Base-by-base conservation (phyloP, 345 rosid genomes). In the Sisymbrium irio region DNA sequence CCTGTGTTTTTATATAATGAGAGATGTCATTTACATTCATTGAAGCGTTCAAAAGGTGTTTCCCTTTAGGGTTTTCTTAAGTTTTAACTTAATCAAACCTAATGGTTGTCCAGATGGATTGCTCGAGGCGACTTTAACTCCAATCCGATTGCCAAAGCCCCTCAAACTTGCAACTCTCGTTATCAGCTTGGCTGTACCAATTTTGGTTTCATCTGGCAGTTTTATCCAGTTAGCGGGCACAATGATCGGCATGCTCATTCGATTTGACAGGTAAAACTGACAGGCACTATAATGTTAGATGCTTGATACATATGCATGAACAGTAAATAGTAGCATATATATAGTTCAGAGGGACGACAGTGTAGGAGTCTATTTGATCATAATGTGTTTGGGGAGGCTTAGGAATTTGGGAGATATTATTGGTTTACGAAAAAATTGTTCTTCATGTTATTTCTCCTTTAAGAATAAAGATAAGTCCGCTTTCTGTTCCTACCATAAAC, bases 61-160 rank as follows among this genome's bases (percentile, higher is more conserved):
- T 32, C 8, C 2, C 35, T 32, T 32, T 5, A 30, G 33, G 7
- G 33, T 4, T 30, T 30, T 30, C 33, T 7, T 30, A 30, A 30
- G 33, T 18, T 49, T 41, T 69, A 32, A 66, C 56, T 66, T 42
- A 12, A 27, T 60, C 41, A 28, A 72, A 41, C 15, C 19, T 50
- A 72, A 30, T 78, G 69, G 57, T 63, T 74, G 11, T 79, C 22
- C 85, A 95, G 99, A 95, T 84, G 99, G 97, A 69, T 82, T 87
- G 80, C 84, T 95, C 32, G 99, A 95, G 84, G 97, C 99, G 44
- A 92, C 97, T 81, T 78, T 95, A 73, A 72, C 97, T 57, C 99
- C 96, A 35, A 75, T 79, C 25, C 88, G 97, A 62, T 73, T 83
- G 37, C 97, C 99, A 14, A 92, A 79, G 85, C 97, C 97, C 11